Evolutionary conservation across 2,329 filamentous ascomycete species (phyloP).

Genomic region (Pestalotiopsis fici): DNA sequence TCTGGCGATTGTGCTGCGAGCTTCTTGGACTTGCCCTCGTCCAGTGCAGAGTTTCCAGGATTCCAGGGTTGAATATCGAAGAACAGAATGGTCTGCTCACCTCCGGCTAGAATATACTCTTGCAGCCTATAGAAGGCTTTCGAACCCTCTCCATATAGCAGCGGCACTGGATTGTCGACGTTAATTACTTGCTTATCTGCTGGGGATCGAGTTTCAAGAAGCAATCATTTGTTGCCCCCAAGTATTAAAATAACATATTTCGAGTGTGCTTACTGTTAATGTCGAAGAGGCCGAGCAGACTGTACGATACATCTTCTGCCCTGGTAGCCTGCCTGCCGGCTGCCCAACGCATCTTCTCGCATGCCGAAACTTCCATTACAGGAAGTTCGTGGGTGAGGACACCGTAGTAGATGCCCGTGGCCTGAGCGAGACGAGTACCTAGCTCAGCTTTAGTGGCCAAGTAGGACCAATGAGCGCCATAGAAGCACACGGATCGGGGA

Average conservation of each 20-base stretch:
- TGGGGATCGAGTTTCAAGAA: too few relatives aligned
- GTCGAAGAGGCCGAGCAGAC: neutral
- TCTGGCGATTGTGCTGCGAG: neutral
- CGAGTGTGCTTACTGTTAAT: neutral
- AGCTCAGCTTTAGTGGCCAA: constrained; percentile 4
- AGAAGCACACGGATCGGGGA: constrained; percentile 7
- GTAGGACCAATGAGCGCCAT: neutral
- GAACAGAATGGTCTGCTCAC: neutral
- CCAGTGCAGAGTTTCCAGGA: neutral
- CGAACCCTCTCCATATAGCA: neutral
- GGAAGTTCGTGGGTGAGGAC: neutral
- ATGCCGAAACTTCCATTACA: constrained; percentile 8
- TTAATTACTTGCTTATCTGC: too few relatives aligned
- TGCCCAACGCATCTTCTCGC: constrained; percentile 12
- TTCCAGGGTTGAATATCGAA: neutral
- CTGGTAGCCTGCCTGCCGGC: constrained; percentile 13
- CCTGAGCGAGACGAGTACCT: neutral
- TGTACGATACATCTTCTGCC: constrained; percentile 13
- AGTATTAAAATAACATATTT: neutral
- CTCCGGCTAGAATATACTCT: constrained; percentile 10
- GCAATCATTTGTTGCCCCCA: too few relatives aligned
- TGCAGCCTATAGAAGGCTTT: constrained; percentile 11
- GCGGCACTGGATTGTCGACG: neutral
- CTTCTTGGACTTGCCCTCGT: too few relatives aligned
- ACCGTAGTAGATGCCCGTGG: neutral